Conservation (phyloP, 192 early-diverging fungal genomes). For the Irineochytrium annulatum region DNA sequence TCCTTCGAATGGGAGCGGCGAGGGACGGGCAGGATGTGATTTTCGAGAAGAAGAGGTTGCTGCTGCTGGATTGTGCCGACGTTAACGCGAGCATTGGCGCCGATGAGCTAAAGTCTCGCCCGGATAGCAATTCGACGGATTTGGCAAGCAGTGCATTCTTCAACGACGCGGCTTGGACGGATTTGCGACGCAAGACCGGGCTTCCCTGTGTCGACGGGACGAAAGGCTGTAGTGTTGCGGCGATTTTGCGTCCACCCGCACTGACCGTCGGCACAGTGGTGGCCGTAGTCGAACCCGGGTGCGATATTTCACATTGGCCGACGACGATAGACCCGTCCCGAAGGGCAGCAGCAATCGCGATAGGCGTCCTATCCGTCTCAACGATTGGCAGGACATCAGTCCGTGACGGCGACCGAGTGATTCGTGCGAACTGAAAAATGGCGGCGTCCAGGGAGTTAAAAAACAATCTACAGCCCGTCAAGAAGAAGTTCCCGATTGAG, state of each 20-base stretch:
- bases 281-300: conserved; percentile 50
- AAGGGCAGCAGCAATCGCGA: conserved; percentile 62
- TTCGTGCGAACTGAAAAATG: conserved; percentile 69
- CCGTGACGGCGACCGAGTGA: conserved; percentile 58
- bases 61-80: conserved; percentile 12
- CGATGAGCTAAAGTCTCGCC: background rate
- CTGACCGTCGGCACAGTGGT: conserved; percentile 30
- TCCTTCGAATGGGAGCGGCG: conserved; percentile 49
- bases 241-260: conserved; percentile 18
- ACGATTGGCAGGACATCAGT: conserved; percentile 68
- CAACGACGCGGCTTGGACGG: background rate
- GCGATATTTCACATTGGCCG: conserved; percentile 75
- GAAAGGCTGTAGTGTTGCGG: background rate
- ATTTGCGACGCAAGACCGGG: background rate
- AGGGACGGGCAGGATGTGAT: conserved; percentile 32
- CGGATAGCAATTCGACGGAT: background rate
- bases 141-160: background rate
- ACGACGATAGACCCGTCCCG: conserved; percentile 59
- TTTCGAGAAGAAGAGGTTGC: conserved; percentile 57
- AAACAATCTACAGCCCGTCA: conserved; percentile 72
- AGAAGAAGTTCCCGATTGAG: conserved; percentile 74
- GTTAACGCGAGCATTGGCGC: background rate
- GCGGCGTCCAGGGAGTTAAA: conserved; percentile 64
- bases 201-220: background rate
- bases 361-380: conserved; percentile 40